Conservation (phyloP, 192 early-diverging fungal genomes). For the Backusella parvicylindrica region DNA sequence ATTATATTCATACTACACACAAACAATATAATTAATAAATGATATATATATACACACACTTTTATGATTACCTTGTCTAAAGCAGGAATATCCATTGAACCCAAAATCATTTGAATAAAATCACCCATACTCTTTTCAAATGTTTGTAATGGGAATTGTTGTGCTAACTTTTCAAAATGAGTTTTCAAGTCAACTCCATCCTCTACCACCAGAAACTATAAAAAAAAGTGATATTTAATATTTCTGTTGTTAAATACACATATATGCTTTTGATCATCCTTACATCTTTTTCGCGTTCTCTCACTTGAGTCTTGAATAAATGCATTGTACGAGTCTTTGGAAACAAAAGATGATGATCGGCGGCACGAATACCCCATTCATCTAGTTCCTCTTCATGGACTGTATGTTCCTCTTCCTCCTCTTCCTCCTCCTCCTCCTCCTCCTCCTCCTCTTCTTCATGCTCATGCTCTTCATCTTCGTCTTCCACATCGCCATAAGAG, state of each 20-base stretch:
- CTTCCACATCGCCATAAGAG: slow-evolving; percentile 48
- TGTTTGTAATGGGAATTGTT: slow-evolving; percentile 39
- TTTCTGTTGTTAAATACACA: not conserved
- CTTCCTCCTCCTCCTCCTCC: slow-evolving; percentile 11
- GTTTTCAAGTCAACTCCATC: slow-evolving; percentile 17
- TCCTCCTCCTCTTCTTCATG: slow-evolving; percentile 18
- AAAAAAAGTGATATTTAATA: not conserved
- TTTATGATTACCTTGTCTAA: slow-evolving; percentile 36
- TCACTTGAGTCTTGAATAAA: slow-evolving; percentile 40
- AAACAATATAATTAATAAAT: slow-evolving; percentile 1
- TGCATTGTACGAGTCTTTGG: slow-evolving; percentile 44
- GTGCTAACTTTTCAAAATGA: slow-evolving; percentile 41
- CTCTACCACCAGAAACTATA: slow-evolving; percentile 35
- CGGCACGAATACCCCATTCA: slow-evolving; percentile 37
- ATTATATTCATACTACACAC: slow-evolving; percentile 14
- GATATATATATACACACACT: not conserved
- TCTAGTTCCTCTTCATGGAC: slow-evolving; percentile 33
- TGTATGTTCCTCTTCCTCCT: slow-evolving; percentile 11
- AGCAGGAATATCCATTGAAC: slow-evolving; percentile 40
- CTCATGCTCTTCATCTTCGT: slow-evolving; percentile 30
- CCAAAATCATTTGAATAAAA: slow-evolving; percentile 42
- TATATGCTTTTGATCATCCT: not conserved
- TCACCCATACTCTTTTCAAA: slow-evolving; percentile 52
- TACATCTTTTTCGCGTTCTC: slow-evolving; percentile 32
- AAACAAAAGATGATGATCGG: slow-evolving; percentile 45